These are phyloP conservation scores for Geotrichum ghanense DNA, from an alignment of 805 yeast species.

Conservation along the genomic window DNA sequence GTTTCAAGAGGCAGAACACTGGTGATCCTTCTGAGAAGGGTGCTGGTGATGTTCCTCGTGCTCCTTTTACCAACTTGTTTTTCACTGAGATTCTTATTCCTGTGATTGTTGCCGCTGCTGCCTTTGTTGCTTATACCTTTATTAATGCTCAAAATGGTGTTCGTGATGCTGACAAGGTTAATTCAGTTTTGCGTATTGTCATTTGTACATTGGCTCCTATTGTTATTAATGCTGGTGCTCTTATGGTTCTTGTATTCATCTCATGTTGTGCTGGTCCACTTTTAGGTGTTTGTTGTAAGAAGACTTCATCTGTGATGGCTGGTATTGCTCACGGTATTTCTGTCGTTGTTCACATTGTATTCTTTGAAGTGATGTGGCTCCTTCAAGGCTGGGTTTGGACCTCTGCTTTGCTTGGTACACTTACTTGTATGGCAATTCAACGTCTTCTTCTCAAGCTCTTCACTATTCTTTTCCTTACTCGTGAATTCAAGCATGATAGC, in stretches of 20 bases:
- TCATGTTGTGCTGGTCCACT: constrained; percentile 98
- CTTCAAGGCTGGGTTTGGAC: constrained; percentile 84
- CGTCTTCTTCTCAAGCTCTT: constrained; percentile 76
- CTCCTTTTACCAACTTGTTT: constrained; percentile 65
- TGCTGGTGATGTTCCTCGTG: constrained; percentile 57
- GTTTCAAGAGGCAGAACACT: constrained; percentile 65
- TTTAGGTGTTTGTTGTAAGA: constrained; percentile 89
- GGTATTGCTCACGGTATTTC: constrained; percentile 94
- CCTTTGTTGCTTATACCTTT: constrained; percentile 63
- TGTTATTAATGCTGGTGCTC: constrained; percentile 77
- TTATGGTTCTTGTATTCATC: constrained; percentile 63
- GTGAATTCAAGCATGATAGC: constrained; percentile 94
- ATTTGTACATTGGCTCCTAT: constrained; percentile 75
- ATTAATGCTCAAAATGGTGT: constrained; percentile 87
- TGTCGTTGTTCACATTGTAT: constrained; percentile 73
- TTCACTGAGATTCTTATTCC: constrained; percentile 75
- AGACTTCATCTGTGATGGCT: constrained; percentile 92
- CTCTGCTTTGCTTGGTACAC: constrained; percentile 76
- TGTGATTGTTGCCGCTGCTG: constrained; percentile 54
- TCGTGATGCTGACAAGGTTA: constrained; percentile 29
- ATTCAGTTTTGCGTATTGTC: constrained; percentile 51
- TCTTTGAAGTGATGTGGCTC: constrained; percentile 96
- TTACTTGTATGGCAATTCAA: constrained; percentile 77
- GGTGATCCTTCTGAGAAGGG: constrained; percentile 58
- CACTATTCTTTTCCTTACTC: constrained; percentile 67